phyloP scores from a whole-genome alignment of 257 asterid species.

The Knoxia roxburghii region DNA sequence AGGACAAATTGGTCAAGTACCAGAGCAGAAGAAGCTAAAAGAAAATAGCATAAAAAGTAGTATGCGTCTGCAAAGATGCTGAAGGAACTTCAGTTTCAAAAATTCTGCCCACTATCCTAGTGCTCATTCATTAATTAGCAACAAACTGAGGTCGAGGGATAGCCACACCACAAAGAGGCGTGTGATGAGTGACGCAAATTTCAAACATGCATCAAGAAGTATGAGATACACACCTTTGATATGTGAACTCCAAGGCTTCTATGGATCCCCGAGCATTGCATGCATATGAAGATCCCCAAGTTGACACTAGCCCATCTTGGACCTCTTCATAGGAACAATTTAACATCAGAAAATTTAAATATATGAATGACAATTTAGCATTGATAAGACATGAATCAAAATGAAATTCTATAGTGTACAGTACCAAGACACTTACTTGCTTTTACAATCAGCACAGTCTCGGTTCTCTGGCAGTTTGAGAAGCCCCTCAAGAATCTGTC shows the following conservation, averaged over 20 bases:
- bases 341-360: not conserved
- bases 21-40: not conserved
- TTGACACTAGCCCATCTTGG: conserved; percentile 52
- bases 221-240: conserved; percentile 29
- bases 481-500: conserved; percentile 35
- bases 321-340: conserved; percentile 23
- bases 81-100: not conserved
- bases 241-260: conserved; percentile 45
- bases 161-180: not conserved
- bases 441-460: conserved; percentile 43
- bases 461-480: conserved; percentile 37
- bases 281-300: conserved; percentile 40
- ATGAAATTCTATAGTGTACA: not conserved
- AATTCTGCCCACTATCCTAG: not conserved
- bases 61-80: not conserved
- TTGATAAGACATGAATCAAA: not conserved
- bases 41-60: not conserved
- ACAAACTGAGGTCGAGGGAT: not conserved
- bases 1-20: not conserved
- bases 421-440: conserved; percentile 18
- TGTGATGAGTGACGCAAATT: no score
- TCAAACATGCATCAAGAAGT: not conserved
- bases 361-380: not conserved
- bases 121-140: not conserved
- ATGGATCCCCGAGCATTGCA: conserved; percentile 43